Evolutionary conservation across 1,284 basidiomycete species (phyloP), one percentile per base, ranked within the genome.

Genomic region (Pseudozyma sp.): DNA sequence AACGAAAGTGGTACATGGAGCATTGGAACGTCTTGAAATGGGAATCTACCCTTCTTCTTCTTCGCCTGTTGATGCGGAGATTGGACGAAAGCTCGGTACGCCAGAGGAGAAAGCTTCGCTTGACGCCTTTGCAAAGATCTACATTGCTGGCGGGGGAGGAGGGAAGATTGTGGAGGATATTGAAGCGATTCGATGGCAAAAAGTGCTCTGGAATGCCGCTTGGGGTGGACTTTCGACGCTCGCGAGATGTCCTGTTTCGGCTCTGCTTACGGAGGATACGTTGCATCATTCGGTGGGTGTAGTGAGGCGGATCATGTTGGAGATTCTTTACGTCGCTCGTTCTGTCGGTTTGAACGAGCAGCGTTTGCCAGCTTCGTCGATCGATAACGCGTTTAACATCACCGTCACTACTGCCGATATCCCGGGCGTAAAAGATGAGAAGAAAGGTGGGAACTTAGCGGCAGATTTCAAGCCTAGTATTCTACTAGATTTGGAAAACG

Each of bases 121-220:
- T 18, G 74, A 82, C 25, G 25, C 45, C 0, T 85, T 89, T 21
- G 83, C 81, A 7, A 66, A 76, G 10, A 64, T 88, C 13, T 78
- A 88, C 52, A 62, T 62, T 6, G 43, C 65, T 1, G 88, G 86
- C 18, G 87, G 87, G 0, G 86, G 85, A 12, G 71, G 77, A 1
- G 83, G 84, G 5, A 77, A 84, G 1, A 79, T 85, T 12, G 83
- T 85, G 0, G 79, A 86, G 3, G 87, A 88, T 57, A 87, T 88
- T 59, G 87, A 87, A 72, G 80, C 81, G 13, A 86, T 86, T 60
- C 81, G 87, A 57, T 88, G 88, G 88, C 83, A 86, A 51, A 89
- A 89, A 71, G 66, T 78, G 11, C 67, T 82, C 19, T 83, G 82
- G 80, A 83, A 83, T 45, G 72, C 77, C 1, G 69, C 73, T 16